These are phyloP conservation scores for Astrocystis sublimbata DNA, from an alignment of 495 filamentous ascomycete genomes.

Conservation along the genomic window DNA sequence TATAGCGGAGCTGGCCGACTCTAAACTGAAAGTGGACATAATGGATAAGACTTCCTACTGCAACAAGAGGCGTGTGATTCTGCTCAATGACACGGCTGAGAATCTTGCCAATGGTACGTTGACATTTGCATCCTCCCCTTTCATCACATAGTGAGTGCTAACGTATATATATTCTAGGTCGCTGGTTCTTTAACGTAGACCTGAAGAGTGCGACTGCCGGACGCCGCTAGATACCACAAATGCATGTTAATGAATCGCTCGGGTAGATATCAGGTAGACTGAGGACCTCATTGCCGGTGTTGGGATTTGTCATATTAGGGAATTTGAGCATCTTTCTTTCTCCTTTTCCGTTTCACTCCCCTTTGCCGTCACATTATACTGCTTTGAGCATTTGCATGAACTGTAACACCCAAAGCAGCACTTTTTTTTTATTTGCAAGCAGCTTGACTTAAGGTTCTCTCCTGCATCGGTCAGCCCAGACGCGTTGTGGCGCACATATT, in stretches of 20 bases:
- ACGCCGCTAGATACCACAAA: not conserved
- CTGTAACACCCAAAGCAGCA: too few species aligned
- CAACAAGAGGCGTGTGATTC: slow-evolving; percentile 84
- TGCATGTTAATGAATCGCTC: slow-evolving; percentile 11
- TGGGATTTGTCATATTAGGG: not conserved
- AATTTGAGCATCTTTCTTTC: slow-evolving; percentile 2
- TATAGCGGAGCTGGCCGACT: slow-evolving; percentile 71
- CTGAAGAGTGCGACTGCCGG: slow-evolving; percentile 24
- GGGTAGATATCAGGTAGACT: slow-evolving; percentile 15
- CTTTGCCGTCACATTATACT: not conserved
- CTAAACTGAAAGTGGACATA: slow-evolving; percentile 86
- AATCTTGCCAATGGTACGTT: slow-evolving; percentile 82
- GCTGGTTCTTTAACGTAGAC: slow-evolving; percentile 52
- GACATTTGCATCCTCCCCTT: not conserved
- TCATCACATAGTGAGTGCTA: not conserved
- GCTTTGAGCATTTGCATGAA: not conserved
- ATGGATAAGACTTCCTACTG: slow-evolving; percentile 98
- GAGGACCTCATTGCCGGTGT: slow-evolving; percentile 18
- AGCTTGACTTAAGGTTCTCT: too few species aligned
- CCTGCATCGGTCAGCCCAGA: too few species aligned
- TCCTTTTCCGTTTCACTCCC: not conserved
- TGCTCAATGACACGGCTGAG: slow-evolving; percentile 87
- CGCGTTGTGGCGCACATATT: too few species aligned
- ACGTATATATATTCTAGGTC: slow-evolving; percentile 31
- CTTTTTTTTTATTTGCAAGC: too few species aligned